phyloP scores from a whole-genome alignment of 176 grass and related monocot genomes.

The Eragrostis curvula region DNA sequence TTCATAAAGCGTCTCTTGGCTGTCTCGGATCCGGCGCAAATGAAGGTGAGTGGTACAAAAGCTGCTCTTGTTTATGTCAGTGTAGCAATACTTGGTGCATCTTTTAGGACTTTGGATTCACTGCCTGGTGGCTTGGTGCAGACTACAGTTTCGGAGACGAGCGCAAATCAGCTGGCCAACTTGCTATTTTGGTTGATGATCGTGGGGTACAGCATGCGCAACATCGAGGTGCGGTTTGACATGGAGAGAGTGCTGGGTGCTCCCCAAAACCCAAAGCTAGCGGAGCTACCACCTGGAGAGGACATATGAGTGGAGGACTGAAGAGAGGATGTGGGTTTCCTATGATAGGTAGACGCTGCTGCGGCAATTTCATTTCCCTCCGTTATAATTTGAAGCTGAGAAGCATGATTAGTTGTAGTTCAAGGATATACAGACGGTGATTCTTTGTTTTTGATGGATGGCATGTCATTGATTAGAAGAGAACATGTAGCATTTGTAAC shows the following conservation, averaged over 20 bases:
- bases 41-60: slow-evolving; percentile 60
- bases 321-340: neutral
- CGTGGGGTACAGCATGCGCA: slow-evolving; percentile 90
- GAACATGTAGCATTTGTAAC: neutral
- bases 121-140: slow-evolving; percentile 8
- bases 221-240: slow-evolving; percentile 92
- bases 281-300: slow-evolving; percentile 82
- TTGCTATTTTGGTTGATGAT: slow-evolving; percentile 92
- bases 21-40: slow-evolving; percentile 83
- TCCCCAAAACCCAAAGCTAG: slow-evolving; percentile 49
- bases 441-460: neutral
- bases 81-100: neutral
- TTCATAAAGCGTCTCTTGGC: slow-evolving; percentile 91
- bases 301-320: neutral
- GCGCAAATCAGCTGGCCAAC: slow-evolving; percentile 74
- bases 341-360: neutral
- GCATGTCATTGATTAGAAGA: neutral
- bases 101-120: neutral
- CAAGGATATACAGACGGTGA: neutral
- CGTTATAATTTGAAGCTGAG: neutral
- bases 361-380: neutral
- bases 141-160: slow-evolving; percentile 79
- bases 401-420: neutral
- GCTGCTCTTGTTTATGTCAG: neutral
- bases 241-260: slow-evolving; percentile 87